Conservation (phyloP, 78 protist species). For the Dictyostelium citrinum region DNA sequence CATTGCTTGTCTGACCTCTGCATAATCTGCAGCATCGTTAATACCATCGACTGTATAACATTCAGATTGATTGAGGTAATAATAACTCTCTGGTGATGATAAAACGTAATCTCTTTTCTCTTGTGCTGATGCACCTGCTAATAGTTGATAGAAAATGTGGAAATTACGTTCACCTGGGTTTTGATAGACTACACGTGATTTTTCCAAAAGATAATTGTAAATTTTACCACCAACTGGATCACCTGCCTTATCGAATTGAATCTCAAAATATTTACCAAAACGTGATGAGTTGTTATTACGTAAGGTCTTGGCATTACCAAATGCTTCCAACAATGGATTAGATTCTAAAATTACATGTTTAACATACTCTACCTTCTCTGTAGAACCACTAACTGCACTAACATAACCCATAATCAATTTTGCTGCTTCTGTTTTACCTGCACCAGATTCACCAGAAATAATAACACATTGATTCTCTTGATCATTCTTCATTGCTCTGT, state of each 20-base stretch:
- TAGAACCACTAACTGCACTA: conserved; percentile 86
- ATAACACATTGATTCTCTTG: conserved; percentile 90
- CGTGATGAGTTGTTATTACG: conserved; percentile 95
- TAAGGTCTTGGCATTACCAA: conserved; percentile 97
- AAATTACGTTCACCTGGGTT: conserved; percentile 90
- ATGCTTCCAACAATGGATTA: conserved; percentile 95
- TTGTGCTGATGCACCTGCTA: conserved; percentile 77
- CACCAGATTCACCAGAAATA: conserved; percentile 97
- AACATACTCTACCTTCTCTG: conserved; percentile 78
- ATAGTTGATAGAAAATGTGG: conserved; percentile 94
- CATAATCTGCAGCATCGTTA: conserved; percentile 69
- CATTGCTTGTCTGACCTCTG: conserved; percentile 77
- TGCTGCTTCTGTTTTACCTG: conserved; percentile 97
- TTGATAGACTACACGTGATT: conserved; percentile 91
- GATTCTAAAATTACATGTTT: conserved; percentile 82
- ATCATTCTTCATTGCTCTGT: conserved; percentile 74
- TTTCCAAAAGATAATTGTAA: conserved; percentile 78
- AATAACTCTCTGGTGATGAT: conserved; percentile 69
- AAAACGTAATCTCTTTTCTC: conserved; percentile 56
- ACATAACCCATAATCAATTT: conserved; percentile 94
- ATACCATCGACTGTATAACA: conserved; percentile 77
- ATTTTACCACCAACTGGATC: conserved; percentile 94
- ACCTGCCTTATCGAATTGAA: conserved; percentile 83
- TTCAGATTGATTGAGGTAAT: conserved; percentile 77
- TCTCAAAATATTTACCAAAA: conserved; percentile 92